Percentiles rank a stretch among this genome's conserved stretches.
phyloP scores from a whole-genome alignment of 2,329 filamentous ascomycete species.

The Pseudogymnoascus sp. region DNA sequence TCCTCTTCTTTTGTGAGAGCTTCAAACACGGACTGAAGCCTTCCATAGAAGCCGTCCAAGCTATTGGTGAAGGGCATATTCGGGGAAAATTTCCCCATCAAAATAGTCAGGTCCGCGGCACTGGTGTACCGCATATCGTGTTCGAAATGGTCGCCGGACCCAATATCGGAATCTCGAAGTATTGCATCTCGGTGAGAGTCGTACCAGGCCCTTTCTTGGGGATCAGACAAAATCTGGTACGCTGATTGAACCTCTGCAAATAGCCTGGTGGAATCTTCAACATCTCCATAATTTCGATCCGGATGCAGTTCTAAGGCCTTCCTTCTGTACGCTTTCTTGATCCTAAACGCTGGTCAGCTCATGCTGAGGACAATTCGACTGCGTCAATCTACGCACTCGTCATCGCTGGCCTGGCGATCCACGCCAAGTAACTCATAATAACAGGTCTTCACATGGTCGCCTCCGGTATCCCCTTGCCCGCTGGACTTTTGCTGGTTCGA shows the following conservation, averaged over 20 bases:
- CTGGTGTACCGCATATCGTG: constrained; percentile 68
- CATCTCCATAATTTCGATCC: constrained; percentile 83
- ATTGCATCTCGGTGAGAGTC: constrained; percentile 88
- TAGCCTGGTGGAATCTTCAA: constrained; percentile 69
- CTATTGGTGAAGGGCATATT: constrained; percentile 73
- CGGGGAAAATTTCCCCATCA: constrained; percentile 74
- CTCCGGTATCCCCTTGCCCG: constrained; percentile 12
- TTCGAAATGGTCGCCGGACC: constrained; percentile 45
- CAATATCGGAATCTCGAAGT: constrained; percentile 43
- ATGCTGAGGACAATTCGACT: neutral
- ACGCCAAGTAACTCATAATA: constrained; percentile 81
- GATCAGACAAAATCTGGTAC: constrained; percentile 91
- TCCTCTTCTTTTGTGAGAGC: constrained; percentile 73
- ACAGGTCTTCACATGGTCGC: constrained; percentile 48
- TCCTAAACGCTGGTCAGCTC: constrained; percentile 39
- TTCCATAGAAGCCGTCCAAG: constrained; percentile 75
- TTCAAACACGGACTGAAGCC: constrained; percentile 66
- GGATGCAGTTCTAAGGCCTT: constrained; percentile 92
- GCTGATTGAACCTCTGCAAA: constrained; percentile 91
- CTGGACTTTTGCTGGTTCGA: constrained; percentile 15
- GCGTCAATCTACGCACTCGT: constrained; percentile 52
- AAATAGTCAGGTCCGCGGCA: constrained; percentile 64
- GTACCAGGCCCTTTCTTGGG: constrained; percentile 95
- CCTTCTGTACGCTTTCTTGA: constrained; percentile 85
- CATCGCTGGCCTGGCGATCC: constrained; percentile 62